These are phyloP conservation scores for Penicillium sp. DNA, from an alignment of 2,329 filamentous ascomycete species.

Conservation along the genomic window DNA sequence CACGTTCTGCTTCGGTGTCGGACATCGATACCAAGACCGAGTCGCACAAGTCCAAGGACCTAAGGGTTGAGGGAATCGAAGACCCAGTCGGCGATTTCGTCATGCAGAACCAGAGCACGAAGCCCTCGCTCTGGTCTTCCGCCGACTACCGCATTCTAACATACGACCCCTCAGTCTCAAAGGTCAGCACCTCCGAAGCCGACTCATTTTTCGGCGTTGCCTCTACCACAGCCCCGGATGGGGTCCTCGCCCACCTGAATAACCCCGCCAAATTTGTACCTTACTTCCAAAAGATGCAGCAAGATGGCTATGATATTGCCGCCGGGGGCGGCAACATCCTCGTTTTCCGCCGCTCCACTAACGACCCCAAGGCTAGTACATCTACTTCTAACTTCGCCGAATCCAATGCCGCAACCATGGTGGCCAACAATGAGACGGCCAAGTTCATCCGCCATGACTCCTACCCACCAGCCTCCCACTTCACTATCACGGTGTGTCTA, in stretches of 20 bases:
- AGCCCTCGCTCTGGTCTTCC: not conserved
- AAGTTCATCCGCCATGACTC: slow-evolving; percentile 10
- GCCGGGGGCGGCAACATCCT: slow-evolving; percentile 41
- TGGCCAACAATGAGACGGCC: slow-evolving; percentile 9
- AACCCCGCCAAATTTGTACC: slow-evolving; percentile 41
- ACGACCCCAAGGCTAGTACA: not conserved
- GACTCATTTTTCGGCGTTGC: slow-evolving; percentile 29
- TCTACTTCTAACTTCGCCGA: not conserved
- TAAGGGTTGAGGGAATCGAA: slow-evolving; percentile 5
- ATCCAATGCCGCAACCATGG: not conserved
- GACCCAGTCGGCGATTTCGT: slow-evolving; percentile 10
- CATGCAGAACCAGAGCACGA: not conserved
- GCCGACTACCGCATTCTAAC: slow-evolving; percentile 35
- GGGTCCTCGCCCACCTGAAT: slow-evolving; percentile 36
- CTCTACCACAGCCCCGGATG: slow-evolving; percentile 25
- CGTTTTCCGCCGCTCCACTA: slow-evolving; percentile 31
- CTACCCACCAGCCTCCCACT: not conserved
- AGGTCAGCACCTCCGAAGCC: slow-evolving; percentile 31
- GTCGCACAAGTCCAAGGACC: not conserved
- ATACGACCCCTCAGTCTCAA: slow-evolving; percentile 31
- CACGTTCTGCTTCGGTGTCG: slow-evolving; percentile 3
- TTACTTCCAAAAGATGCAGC: slow-evolving; percentile 36
- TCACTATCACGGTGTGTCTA: slow-evolving; percentile 17
- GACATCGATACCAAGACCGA: not conserved
- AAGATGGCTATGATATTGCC: slow-evolving; percentile 41